phyloP scores from a whole-genome alignment of 2,329 filamentous ascomycete genomes.

The Neofusicoccum cordaticola region DNA sequence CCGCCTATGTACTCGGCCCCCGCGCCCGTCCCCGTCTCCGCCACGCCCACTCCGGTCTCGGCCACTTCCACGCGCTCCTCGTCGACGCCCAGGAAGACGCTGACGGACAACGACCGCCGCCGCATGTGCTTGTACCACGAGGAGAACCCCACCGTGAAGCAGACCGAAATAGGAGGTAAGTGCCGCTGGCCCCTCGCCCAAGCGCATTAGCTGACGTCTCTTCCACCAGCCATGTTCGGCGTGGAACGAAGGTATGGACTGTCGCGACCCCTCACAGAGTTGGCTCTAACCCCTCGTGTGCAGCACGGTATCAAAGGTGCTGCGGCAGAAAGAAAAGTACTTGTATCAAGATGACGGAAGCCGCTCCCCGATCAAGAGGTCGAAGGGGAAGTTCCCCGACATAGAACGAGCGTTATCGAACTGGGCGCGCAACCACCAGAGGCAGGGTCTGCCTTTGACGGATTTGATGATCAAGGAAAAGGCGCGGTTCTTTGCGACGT shows the following conservation, averaged over 20 bases:
- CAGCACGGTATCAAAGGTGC: slow-evolving; percentile 97
- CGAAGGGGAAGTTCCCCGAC: slow-evolving; percentile 83
- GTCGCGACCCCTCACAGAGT: not conserved
- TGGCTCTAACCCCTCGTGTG: slow-evolving; percentile 19
- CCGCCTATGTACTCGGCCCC: slow-evolving; percentile 32
- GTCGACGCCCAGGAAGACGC: slow-evolving; percentile 74
- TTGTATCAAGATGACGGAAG: slow-evolving; percentile 76
- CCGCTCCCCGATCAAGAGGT: slow-evolving; percentile 74
- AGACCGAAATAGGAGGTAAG: slow-evolving; percentile 90
- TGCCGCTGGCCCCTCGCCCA: slow-evolving; percentile 12
- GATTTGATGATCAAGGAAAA: slow-evolving; percentile 84
- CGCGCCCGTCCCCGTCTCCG: slow-evolving; percentile 36
- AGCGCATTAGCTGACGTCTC: slow-evolving; percentile 29
- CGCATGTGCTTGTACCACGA: slow-evolving; percentile 93
- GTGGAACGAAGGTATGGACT: slow-evolving; percentile 87
- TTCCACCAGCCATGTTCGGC: slow-evolving; percentile 71
- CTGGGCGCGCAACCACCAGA: slow-evolving; percentile 80
- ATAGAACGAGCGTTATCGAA: slow-evolving; percentile 87
- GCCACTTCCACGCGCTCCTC: slow-evolving; percentile 41
- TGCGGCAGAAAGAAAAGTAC: slow-evolving; percentile 93
- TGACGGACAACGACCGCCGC: slow-evolving; percentile 86
- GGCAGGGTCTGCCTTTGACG: slow-evolving; percentile 68
- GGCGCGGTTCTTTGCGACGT: slow-evolving; percentile 75
- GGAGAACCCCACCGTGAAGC: slow-evolving; percentile 84
- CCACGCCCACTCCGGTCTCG: slow-evolving; percentile 35